Base-by-base conservation (phyloP, 2,329 filamentous ascomycete genomes). In the Neobulgaria alba region DNA sequence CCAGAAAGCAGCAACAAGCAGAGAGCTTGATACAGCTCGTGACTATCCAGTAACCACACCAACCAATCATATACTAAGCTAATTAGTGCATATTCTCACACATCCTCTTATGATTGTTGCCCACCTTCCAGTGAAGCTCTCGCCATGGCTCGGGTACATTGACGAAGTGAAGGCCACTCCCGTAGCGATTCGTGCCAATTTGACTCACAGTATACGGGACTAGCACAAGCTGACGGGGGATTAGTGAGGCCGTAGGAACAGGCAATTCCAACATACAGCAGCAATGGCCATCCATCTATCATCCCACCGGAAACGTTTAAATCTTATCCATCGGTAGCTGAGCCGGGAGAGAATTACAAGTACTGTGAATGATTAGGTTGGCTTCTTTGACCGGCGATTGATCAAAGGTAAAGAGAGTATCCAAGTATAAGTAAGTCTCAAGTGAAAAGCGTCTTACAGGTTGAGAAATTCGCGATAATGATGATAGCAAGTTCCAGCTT, bases 241-340 rank as follows among this genome's bases (percentile, higher is more conserved):
- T 53, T 38, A 51, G 39, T 16, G 21, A 39, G 7, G 32, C 10
- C 10, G 35, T 1, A 9, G 10, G 14, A 26, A 17, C 19, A 10
- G 17, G 12, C 3, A 4, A 33, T 26, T 20, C 20, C 34, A 21
- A 44, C 52, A 23, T 56, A 58, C 56, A 33, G 45, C 51, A 40
- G 56, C 56, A 34, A 47, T 43, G 16, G 48, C 36, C 46, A 59
- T 57, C 54, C 55, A 57, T 26, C 43, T 48, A 40, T 59, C 56
- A 35, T 59, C 56, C 12, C 42, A 41, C 36, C 52, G 52, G 38
- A 56, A 51, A 18, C 49, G 50, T 29, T 47, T 53, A 26, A 57
- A 41, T 31, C 45, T 49, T 19, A 29, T 37, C 41, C 51, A 52
- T 41, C 56, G 50, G 39, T 57, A 55, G 32, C 49, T 48, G 39